Percentiles rank a stretch among this genome's conserved stretches.
Conservation (phyloP, 108 stramenopile species). For the Cylindrotheca fusiformis region DNA sequence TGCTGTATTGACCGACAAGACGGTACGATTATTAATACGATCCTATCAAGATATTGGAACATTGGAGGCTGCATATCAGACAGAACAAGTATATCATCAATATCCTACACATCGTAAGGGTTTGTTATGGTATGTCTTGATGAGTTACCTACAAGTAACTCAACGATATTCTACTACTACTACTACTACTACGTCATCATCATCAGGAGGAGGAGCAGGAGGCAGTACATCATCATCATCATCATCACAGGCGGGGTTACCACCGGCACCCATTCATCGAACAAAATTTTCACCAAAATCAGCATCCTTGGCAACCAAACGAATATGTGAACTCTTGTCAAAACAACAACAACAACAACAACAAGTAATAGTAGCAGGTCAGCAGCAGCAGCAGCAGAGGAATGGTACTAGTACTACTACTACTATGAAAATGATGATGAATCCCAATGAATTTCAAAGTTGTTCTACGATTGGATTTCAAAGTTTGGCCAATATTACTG, state of each 20-base stretch:
- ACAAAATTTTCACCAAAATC: background rate
- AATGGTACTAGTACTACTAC: too few species aligned
- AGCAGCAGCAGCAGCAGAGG: too few species aligned
- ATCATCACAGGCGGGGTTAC: background rate
- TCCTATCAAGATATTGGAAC: slow-evolving; percentile 17
- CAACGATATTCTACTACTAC: background rate
- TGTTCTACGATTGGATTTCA: slow-evolving; percentile 19
- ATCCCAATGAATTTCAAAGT: slow-evolving; percentile 5
- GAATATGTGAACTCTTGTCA: slow-evolving; percentile 15
- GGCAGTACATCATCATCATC: too few species aligned
- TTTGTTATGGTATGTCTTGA: slow-evolving; percentile 14
- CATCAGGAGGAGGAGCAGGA: background rate
- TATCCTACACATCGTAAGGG: slow-evolving; percentile 5
- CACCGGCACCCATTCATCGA: too few species aligned
- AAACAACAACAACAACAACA: slow-evolving; percentile 1
- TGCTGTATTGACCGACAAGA: slow-evolving; percentile 16
- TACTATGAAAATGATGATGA: too few species aligned
- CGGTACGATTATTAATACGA: slow-evolving; percentile 16
- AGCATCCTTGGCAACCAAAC: slow-evolving; percentile 6
- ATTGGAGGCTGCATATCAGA: slow-evolving; percentile 7
- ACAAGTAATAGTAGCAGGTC: too few species aligned
- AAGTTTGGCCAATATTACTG: slow-evolving; percentile 12
- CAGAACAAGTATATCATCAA: slow-evolving; percentile 17
- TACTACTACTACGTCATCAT: background rate
- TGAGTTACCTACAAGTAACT: slow-evolving; percentile 20